Conservation (phyloP, 2,329 filamentous ascomycete genomes). For the Incumbomyces delicatus region DNA sequence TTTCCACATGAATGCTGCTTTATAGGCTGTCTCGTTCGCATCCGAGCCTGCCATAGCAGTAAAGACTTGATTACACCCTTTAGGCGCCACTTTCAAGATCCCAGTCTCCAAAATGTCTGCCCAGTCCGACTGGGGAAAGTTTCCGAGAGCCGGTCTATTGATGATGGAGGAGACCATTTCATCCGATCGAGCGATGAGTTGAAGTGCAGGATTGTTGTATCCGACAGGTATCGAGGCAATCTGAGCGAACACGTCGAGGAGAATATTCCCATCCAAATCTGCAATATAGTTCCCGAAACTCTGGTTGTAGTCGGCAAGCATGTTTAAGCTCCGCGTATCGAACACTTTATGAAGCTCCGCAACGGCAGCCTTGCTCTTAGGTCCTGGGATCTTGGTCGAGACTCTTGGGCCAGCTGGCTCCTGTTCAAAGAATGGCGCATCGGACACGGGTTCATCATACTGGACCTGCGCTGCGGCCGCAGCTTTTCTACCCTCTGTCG, state of each 20-base stretch:
- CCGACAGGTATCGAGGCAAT: constrained; percentile 87
- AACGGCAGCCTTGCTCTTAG: constrained; percentile 59
- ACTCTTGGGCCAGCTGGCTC: constrained; percentile 49
- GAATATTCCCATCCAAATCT: constrained; percentile 42
- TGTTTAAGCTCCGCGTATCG: constrained; percentile 76
- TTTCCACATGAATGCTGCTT: constrained; percentile 90
- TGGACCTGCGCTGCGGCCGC: constrained; percentile 11
- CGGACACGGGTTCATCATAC: constrained; percentile 15
- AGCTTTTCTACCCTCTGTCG: constrained; percentile 10
- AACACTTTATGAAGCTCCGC: constrained; percentile 68
- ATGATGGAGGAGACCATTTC: constrained; percentile 73
- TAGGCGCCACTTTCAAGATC: constrained; percentile 71
- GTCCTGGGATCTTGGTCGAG: constrained; percentile 60
- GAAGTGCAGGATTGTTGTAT: constrained; percentile 76
- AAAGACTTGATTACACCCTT: constrained; percentile 79
- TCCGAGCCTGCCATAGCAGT: constrained; percentile 83
- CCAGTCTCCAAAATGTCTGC: constrained; percentile 67
- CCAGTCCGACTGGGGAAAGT: constrained; percentile 84
- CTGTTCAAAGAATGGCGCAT: constrained; percentile 47
- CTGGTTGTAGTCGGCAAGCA: constrained; percentile 65
- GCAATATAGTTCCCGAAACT: constrained; percentile 67
- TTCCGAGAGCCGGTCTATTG: constrained; percentile 62
- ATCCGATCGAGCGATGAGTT: constrained; percentile 58
- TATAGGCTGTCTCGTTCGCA: constrained; percentile 90
- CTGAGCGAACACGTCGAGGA: constrained; percentile 56